Evolutionary conservation across 2,329 filamentous ascomycete species (phyloP).

Genomic region (Sphaerulina populicola): DNA sequence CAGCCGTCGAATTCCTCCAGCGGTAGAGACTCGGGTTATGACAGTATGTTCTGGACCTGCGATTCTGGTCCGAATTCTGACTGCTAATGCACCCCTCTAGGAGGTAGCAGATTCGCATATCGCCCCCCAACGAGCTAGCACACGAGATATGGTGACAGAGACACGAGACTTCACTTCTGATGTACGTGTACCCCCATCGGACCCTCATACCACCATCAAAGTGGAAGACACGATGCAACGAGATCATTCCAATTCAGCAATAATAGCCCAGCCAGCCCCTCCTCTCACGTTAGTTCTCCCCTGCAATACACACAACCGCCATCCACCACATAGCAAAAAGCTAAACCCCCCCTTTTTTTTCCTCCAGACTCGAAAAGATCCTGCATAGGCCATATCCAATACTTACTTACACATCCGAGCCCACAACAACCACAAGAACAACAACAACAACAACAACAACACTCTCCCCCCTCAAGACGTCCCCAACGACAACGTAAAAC

Average conservation of each 20-base stretch:
- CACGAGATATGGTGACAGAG: conserved; percentile 15
- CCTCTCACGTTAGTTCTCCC: conserved; percentile 10
- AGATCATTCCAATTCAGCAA: background rate
- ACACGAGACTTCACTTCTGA: conserved; percentile 18
- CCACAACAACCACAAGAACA: conserved; percentile 15
- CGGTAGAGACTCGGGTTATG: conserved; percentile 19
- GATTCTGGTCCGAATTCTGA: conserved; percentile 14
- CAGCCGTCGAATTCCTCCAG: conserved; percentile 12
- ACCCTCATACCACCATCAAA: background rate
- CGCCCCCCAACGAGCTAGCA: conserved; percentile 5
- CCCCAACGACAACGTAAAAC: too few species aligned
- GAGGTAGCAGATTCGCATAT: conserved; percentile 4
- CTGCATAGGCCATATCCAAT: conserved; percentile 22
- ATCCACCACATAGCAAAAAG: background rate
- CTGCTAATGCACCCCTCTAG: conserved; percentile 13
- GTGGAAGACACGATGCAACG: background rate
- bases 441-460: too few species aligned
- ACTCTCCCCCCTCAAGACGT: too few species aligned
- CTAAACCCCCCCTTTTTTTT: too few species aligned
- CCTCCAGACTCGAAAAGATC: conserved; percentile 18
- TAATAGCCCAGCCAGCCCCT: conserved; percentile 2
- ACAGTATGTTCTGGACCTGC: conserved; percentile 15
- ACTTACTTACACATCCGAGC: conserved; percentile 21
- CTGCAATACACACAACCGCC: too few species aligned
- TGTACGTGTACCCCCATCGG: conserved; percentile 4